Conservation (phyloP, 169 alveolate species). For the Ichthyophthirius multifiliis region DNA sequence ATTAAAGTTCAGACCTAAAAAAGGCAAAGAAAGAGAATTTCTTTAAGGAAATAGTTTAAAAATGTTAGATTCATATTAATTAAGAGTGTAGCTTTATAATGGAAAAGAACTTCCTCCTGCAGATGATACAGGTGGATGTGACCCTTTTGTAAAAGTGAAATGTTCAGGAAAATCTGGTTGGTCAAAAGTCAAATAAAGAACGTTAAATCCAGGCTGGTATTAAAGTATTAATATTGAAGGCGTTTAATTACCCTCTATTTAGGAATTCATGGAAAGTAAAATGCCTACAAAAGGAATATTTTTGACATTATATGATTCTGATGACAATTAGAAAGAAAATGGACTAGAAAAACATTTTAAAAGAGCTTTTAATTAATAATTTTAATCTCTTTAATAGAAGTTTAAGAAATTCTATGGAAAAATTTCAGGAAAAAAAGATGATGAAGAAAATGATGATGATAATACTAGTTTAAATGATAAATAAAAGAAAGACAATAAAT, state of each 20-base stretch:
- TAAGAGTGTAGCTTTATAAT: slow-evolving; percentile 48
- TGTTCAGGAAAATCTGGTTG: slow-evolving; percentile 51
- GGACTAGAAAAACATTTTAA: neutral
- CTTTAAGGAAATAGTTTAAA: slow-evolving; percentile 14
- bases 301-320: neutral
- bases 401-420: neutral
- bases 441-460: neutral
- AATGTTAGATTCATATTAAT: slow-evolving; percentile 20
- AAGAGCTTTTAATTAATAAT: neutral
- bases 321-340: neutral
- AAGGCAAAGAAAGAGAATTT: neutral
- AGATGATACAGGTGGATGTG: slow-evolving; percentile 66
- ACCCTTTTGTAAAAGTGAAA: slow-evolving; percentile 61
- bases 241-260: neutral
- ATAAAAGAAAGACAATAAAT: neutral
- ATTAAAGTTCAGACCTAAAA: slow-evolving; percentile 36
- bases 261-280: neutral
- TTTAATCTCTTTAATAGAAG: neutral
- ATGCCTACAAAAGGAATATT: neutral
- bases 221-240: slow-evolving; percentile 50
- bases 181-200: slow-evolving; percentile 35
- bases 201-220: slow-evolving; percentile 72
- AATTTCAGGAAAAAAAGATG: neutral
- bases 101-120: slow-evolving; percentile 74
- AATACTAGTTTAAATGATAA: neutral